These are phyloP conservation scores for Physcomitrium patens DNA, from an alignment of 225 moss, liverwort and hornwort genomes.

Conservation along the genomic window DNA sequence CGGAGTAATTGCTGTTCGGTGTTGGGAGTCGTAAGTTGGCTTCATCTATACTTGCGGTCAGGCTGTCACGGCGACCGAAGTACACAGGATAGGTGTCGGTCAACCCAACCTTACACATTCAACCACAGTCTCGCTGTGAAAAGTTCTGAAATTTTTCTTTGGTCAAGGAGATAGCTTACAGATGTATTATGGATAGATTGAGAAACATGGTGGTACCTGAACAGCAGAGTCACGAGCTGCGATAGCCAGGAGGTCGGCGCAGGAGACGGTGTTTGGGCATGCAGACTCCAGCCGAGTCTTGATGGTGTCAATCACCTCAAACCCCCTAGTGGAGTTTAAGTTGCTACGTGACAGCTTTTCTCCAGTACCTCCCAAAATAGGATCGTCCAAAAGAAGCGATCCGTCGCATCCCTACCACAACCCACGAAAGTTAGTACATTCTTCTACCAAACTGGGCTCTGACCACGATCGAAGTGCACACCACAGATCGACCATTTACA, in stretches of 20 bases:
- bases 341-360: constrained; percentile 40
- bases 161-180: not conserved
- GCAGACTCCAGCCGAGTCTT: constrained; percentile 45
- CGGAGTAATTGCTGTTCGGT: not conserved
- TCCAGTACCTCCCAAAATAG: too few relatives aligned
- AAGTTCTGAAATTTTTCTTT: not conserved
- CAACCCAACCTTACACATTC: constrained; percentile 31
- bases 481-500: too few relatives aligned
- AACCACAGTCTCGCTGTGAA: not conserved
- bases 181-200: not conserved
- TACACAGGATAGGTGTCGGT: constrained; percentile 21
- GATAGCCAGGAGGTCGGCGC: constrained; percentile 62
- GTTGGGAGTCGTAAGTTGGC: not conserved
- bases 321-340: constrained; percentile 37
- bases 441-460: too few relatives aligned
- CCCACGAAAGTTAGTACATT: too few relatives aligned
- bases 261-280: constrained; percentile 63
- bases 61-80: constrained; percentile 32
- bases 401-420: constrained; percentile 67
- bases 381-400: constrained; percentile 52
- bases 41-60: constrained; percentile 2
- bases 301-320: constrained; percentile 57
- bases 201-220: constrained; percentile 6
- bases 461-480: too few relatives aligned
- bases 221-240: constrained; percentile 44